Evolutionary conservation across 345 rosid species (phyloP), one percentile per base, ranked within the genome.

Genomic region (Raphanus raphanistrum): DNA sequence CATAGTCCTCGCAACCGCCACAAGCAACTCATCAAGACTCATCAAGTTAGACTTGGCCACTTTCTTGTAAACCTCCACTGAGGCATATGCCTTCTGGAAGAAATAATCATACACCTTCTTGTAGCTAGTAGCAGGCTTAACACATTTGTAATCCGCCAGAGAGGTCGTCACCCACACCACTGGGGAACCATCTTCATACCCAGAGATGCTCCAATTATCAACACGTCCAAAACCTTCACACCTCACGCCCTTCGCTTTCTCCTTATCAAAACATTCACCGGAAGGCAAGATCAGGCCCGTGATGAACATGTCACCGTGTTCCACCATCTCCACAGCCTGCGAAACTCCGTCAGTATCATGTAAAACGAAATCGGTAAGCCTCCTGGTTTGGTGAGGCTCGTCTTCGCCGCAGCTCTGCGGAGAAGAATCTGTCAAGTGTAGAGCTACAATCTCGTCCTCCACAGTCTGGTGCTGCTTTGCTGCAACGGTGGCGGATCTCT

Each of bases 81-180:
- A 87, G 25, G 85, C 89, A 80, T 73, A 75, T 3, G 91, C 92
- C 80, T 91, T 91, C 41, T 83, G 84, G 36, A 74, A 82, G 81
- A 91, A 89, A 71, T 61, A 85, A 54, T 84, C 85, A 43, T 81
- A 88, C 4, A 68, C 41, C 74, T 84, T 86, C 81, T 74, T 88
- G 82, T 89, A 91, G 66, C 60, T 76, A 6, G 77, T 69, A 62
- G 89, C 80, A 2, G 97, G 93, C 68, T 89, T 89, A 50, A 75
- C 11, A 31, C 91, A 91, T 33, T 79, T 82, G 7, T 91, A 91
- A 73, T 87, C 86, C 4, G 94, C 90, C 55, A 83, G 15, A 6
- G 86, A 85, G 6, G 92, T 91, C 0, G 90, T 84, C 12, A 91
- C 71, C 97, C 90, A 89, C 8, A 91, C 57, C n/a, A 88, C 87